phyloP scores from a whole-genome alignment of 2,329 filamentous ascomycete genomes.

The Nemania bipapillata region DNA sequence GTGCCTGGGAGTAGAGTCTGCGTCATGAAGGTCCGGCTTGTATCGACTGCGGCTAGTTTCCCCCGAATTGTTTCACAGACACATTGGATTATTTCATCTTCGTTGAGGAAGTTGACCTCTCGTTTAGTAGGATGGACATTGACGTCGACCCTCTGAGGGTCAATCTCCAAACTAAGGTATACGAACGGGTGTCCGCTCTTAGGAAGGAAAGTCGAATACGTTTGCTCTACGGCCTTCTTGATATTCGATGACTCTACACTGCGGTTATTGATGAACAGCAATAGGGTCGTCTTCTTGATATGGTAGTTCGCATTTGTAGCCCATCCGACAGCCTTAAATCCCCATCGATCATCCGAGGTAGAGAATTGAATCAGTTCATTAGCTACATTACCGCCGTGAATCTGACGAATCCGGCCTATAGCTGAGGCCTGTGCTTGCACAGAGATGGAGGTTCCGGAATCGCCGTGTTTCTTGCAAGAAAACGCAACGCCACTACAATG shows the following conservation, averaged over 20 bases:
- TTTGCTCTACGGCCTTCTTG: slow-evolving; percentile 90
- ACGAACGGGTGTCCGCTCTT: slow-evolving; percentile 95
- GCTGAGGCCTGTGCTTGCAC: slow-evolving; percentile 77
- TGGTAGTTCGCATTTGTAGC: slow-evolving; percentile 95
- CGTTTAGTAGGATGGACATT: slow-evolving; percentile 97
- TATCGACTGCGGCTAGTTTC: slow-evolving; percentile 86
- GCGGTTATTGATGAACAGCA: slow-evolving; percentile 97
- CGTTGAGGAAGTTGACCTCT: slow-evolving; percentile 96
- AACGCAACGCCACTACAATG: slow-evolving; percentile 93
- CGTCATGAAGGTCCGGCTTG: slow-evolving; percentile 91
- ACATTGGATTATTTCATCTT: slow-evolving; percentile 91
- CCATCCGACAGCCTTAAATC: slow-evolving; percentile 83
- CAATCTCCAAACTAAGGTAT: slow-evolving; percentile 91
- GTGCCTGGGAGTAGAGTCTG: slow-evolving; percentile 86
- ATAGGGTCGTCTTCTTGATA: slow-evolving; percentile 84
- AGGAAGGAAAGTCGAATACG: slow-evolving; percentile 85
- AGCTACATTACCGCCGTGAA: slow-evolving; percentile 84
- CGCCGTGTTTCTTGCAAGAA: slow-evolving; percentile 95
- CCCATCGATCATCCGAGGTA: slow-evolving; percentile 78
- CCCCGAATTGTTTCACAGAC: slow-evolving; percentile 83
- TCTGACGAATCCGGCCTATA: slow-evolving; percentile 86
- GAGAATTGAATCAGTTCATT: slow-evolving; percentile 86
- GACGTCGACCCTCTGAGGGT: slow-evolving; percentile 91
- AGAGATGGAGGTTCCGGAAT: slow-evolving; percentile 82
- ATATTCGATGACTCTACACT: slow-evolving; percentile 89